Evolutionary conservation across 2,329 filamentous ascomycete genomes (phyloP), one percentile per base, ranked within the genome.

Genomic region (Neopestalotiopsis sp.): DNA sequence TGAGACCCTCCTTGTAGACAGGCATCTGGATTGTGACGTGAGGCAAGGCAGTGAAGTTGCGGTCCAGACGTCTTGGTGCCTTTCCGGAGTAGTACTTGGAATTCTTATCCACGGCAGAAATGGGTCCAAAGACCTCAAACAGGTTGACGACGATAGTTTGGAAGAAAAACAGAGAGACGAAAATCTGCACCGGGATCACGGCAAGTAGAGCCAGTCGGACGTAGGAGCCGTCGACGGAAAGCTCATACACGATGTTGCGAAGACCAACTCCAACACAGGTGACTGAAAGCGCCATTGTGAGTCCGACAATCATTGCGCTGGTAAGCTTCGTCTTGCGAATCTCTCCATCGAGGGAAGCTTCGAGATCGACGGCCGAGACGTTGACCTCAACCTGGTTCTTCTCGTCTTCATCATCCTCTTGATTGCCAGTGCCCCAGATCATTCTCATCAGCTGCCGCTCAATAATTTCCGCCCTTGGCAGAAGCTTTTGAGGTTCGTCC

Each of bases 261-360:
- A 85, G 89, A 67, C 90, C 90, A 30, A 85, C 75, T 5, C 87
- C 90, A 20, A 91, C 79, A 58, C 87, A 87, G 5, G 79, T 73
- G 34, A 88, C 76, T 20, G 87, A 81, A 7, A 92, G 77, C 4
- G 81, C 76, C 40, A 92, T 71, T 0, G 89, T 90, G 10, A 85
- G 61, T 0, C 80, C 84, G 9, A 87, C 87, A 59, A 88, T 83
- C 65, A 86, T 75, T 1, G 89, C 79, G 74, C 89, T 89, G 72
- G 85, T 84, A 38, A 92, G 78, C 38, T 88, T 80, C 4, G 86
- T 81, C n/a, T 80, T 80, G 45, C 90, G 84, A 61, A 81, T 79
- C 68, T 84, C 79, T 56, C 81, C 79, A 28, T 81, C 76, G 2
- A 77, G 72, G 0, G 76, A 80, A 63, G 84, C 81, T 67, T 85